Percentiles rank a stretch among this genome's conserved stretches.
phyloP scores from a whole-genome alignment of 106 monocot genomes.

The Dendrobium catenatum region DNA sequence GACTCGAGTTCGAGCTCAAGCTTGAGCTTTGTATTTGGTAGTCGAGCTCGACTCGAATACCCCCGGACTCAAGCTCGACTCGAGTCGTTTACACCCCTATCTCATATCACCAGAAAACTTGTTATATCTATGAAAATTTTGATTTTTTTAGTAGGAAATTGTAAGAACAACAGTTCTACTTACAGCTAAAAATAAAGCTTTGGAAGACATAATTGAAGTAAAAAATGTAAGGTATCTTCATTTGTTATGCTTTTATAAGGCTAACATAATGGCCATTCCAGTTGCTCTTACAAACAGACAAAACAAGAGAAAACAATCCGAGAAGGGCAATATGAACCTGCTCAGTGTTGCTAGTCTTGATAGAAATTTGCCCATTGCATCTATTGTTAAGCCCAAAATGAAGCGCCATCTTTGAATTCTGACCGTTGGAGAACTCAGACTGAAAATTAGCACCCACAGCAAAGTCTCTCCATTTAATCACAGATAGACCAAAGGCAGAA shows the following conservation, averaged over 20 bases:
- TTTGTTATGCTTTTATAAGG: background rate
- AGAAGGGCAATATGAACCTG: conserved; percentile 70
- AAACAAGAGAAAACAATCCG: conserved; percentile 43
- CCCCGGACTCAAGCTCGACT: too few species aligned
- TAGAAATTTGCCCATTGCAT: conserved; percentile 35
- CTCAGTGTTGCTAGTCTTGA: conserved; percentile 62
- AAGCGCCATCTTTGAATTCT: conserved; percentile 53
- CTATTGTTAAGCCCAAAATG: conserved; percentile 73
- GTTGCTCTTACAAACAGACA: conserved; percentile 36
- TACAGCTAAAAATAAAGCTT: background rate
- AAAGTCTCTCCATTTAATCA: conserved; percentile 58
- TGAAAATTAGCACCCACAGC: conserved; percentile 87
- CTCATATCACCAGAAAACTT: too few species aligned
- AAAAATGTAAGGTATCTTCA: background rate
- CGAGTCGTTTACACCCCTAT: too few species aligned
- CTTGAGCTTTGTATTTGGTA: too few species aligned
- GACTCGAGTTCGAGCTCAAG: too few species aligned
- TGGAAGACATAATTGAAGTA: background rate
- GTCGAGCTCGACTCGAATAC: too few species aligned
- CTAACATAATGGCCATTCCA: conserved; percentile 12
- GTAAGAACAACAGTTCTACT: background rate
- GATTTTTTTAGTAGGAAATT: background rate
- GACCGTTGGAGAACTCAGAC: conserved; percentile 51
- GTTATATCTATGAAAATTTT: too few species aligned
- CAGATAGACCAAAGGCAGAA: conserved; percentile 60